These are phyloP conservation scores for Phytophthora megakarya DNA, from an alignment of 352 stramenopile species.

Conservation along the genomic window DNA sequence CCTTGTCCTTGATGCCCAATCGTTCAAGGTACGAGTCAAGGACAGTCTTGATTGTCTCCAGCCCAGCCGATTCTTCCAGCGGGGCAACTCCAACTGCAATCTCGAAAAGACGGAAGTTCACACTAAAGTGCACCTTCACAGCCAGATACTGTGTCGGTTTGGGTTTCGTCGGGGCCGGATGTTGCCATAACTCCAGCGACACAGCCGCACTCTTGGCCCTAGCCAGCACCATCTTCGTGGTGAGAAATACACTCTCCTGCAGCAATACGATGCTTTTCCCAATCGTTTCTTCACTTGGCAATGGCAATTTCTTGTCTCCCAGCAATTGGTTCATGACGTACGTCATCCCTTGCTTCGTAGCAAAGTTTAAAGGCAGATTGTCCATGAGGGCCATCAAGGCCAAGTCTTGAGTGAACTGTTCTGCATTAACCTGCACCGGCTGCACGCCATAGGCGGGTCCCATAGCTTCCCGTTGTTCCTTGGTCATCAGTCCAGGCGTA, in stretches of 20 bases:
- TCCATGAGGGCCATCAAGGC: slow-evolving; percentile 75
- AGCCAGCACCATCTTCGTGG: slow-evolving; percentile 66
- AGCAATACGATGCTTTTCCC: slow-evolving; percentile 69
- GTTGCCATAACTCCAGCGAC: slow-evolving; percentile 69
- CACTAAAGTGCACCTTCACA: slow-evolving; percentile 77
- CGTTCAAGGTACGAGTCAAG: slow-evolving; percentile 68
- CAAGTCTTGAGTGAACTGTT: slow-evolving; percentile 78
- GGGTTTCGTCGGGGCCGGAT: slow-evolving; percentile 40
- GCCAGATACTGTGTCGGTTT: slow-evolving; percentile 60
- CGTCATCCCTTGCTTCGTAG: slow-evolving; percentile 63
- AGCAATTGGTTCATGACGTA: slow-evolving; percentile 71
- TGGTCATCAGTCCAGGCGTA: slow-evolving; percentile 28
- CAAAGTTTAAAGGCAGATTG: slow-evolving; percentile 71
- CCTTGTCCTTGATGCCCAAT: slow-evolving; percentile 75
- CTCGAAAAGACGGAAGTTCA: slow-evolving; percentile 74
- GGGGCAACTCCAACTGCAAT: slow-evolving; percentile 62
- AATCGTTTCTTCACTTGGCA: slow-evolving; percentile 64
- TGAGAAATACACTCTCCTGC: slow-evolving; percentile 73
- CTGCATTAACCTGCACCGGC: slow-evolving; percentile 44
- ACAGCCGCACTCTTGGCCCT: slow-evolving; percentile 65
- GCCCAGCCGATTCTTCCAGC: slow-evolving; percentile 41
- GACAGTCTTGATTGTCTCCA: slow-evolving; percentile 53
- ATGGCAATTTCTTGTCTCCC: slow-evolving; percentile 64
- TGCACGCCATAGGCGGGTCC: slow-evolving; percentile 27
- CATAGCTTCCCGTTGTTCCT: slow-evolving; percentile 51